Base-by-base conservation (phyloP, 1,284 basidiomycete species). In the Tylopilus microsporus region DNA sequence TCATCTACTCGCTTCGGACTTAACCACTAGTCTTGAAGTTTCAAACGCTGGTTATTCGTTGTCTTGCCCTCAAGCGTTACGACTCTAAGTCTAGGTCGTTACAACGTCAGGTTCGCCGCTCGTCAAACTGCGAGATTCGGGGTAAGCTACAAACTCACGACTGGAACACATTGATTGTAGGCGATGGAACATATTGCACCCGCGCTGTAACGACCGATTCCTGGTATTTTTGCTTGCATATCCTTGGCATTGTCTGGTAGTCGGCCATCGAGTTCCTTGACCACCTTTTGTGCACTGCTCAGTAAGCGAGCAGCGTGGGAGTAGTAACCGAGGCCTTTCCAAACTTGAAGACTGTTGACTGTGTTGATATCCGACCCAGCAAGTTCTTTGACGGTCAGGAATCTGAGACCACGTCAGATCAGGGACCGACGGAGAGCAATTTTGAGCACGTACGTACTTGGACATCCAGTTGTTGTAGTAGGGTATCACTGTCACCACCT, bases 241-340 rank as follows among this genome's bases (percentile, higher is more conserved):
- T 87, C 85, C 62, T 83, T 83, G 1, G 91, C 89, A 62, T 89
- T 89, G 53, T 83, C 78, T 0, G 96, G 96, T 11, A 99, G 80
- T 54, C 80, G 77, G 34, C 92, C 91, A 32, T 77, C 75, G 58
- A 86, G 82, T 41, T 90, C 79, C 13, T 77, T 71, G 41, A 92
- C 83, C 43, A 85, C 87, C 61, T 88, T 92, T 70, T 92, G 81
- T 0, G 94, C 91, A 7, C 88, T 91, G 5, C 75, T 79, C 7
- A 92, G 83, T 16, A 98, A 76, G 36, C 91, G 83, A 50, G 86
- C 83, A 13, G 93, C 94, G 50, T 94, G 83, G 21, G 89, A 90
- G 72, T 97, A 98, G 74, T 97, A 97, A 3, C 94, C 94, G 3
- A 97, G 78, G 3, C 94, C 90, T 71, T 87, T 92, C 94, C 94